A percentile compares a stretch with the other conserved stretches of the same genome.
phyloP scores from a whole-genome alignment of 2,329 filamentous ascomycete species.

The Ophiostoma sp. region DNA sequence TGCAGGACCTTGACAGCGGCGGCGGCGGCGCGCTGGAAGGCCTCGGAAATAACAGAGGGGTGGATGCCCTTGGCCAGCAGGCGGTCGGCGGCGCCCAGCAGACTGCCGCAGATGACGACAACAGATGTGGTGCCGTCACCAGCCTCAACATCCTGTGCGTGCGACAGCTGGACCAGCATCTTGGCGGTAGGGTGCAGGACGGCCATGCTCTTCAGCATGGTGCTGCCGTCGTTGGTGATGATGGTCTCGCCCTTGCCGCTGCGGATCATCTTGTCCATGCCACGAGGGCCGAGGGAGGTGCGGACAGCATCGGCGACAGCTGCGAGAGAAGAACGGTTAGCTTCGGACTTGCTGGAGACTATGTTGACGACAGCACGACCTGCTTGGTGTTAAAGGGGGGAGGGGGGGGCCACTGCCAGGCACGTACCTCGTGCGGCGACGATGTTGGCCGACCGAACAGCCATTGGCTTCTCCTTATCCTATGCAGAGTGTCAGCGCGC shows the following conservation, averaged over 20 bases:
- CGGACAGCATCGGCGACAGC: conserved; percentile 96
- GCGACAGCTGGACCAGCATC: conserved; percentile 96
- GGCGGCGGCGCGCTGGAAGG: conserved; percentile 89
- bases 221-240: conserved; percentile 99
- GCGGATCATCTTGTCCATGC: conserved; percentile 99
- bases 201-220: conserved; percentile 98
- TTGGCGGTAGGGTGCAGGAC: conserved; percentile 99
- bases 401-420: conserved; percentile 30
- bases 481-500: conserved; percentile 32
- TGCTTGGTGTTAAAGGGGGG: not conserved
- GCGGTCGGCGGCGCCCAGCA: conserved; percentile 88
- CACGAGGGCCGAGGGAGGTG: conserved; percentile 90
- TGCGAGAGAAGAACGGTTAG: conserved; percentile 35
- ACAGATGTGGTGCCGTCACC: conserved; percentile 98
- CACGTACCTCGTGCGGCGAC: conserved; percentile 79
- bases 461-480: conserved; percentile 97
- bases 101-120: conserved; percentile 92
- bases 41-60: conserved; percentile 94
- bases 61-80: conserved; percentile 91
- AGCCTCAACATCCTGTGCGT: conserved; percentile 95
- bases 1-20: conserved; percentile 86
- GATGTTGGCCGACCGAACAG: conserved; percentile 93
- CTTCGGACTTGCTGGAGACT: not conserved
- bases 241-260: conserved; percentile 94
- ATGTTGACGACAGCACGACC: not conserved